phyloP scores from a whole-genome alignment of 768 basidiomycete species.

The Serendipita vermifera region DNA sequence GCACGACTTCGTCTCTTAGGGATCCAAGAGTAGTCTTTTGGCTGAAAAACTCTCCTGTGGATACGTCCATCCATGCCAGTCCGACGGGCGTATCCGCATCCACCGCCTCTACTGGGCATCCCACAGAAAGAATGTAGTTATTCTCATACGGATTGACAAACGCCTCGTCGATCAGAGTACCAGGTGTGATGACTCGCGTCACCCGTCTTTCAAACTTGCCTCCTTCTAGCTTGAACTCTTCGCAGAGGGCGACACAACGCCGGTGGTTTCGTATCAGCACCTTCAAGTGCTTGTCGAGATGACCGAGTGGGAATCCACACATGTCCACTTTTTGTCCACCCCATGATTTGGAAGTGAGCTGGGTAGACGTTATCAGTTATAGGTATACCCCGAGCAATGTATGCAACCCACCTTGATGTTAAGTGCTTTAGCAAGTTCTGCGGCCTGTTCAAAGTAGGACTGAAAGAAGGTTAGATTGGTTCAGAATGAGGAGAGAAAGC shows the following conservation, averaged over 20 bases:
- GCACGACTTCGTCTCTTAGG: constrained; percentile 68
- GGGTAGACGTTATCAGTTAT: neutral
- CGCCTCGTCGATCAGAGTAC: constrained; percentile 84
- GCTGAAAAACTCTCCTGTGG: constrained; percentile 87
- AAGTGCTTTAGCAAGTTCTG: constrained; percentile 58
- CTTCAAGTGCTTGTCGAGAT: constrained; percentile 80
- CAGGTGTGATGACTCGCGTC: constrained; percentile 78
- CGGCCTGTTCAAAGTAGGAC: constrained; percentile 92
- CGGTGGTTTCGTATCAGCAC: constrained; percentile 69
- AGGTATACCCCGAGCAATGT: neutral
- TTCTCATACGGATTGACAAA: constrained; percentile 79
- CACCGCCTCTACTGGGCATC: constrained; percentile 14
- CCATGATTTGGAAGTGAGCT: constrained; percentile 61
- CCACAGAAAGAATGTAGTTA: constrained; percentile 74
- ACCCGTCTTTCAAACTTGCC: constrained; percentile 62
- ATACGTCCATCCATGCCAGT: constrained; percentile 89
- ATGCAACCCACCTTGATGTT: constrained; percentile 60
- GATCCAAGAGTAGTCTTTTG: constrained; percentile 40
- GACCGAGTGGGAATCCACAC: constrained; percentile 81
- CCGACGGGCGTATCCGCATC: constrained; percentile 27
- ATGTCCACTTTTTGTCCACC: constrained; percentile 56
- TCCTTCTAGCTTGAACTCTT: constrained; percentile 59
- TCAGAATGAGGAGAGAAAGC: neutral
- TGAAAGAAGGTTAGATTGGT: constrained; percentile 23
- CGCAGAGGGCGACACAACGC: constrained; percentile 84